Base-by-base conservation (phyloP, 768 basidiomycete species). In the Amanita subjunquillea region DNA sequence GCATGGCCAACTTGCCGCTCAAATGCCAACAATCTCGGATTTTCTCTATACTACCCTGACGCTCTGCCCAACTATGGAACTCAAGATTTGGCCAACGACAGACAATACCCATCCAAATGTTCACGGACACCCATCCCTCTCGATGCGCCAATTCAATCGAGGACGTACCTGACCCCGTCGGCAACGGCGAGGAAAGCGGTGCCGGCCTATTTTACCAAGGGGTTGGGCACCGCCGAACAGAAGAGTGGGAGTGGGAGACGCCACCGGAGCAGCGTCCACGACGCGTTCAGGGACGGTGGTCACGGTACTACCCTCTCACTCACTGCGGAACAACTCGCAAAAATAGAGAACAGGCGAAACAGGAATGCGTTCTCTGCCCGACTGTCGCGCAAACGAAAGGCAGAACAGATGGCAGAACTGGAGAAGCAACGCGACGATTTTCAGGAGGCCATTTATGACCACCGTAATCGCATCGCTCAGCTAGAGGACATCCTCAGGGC, bases 361-460 rank as follows among this genome's bases (percentile, higher is more conserved):
- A 82, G 84, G 68, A 95, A 95, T 59, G 92, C 91, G 2, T 67
- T 91, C 4, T 91, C 91, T 0, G 92, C 92, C 5, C 79, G 91
- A 2, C 78, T 85, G 29, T 85, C 82, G 61, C 76, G 91, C 17
- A 78, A 78, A 70, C 76, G 87, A 53, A 91, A 89, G 72, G 65
- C 82, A 38, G 76, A 79, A 62, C 79, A 91, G 57, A 76, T 84
- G 58, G 73, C 78, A 50, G 73, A 78, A 52, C 69, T 93, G 46
- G 83, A 90, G 68, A 32, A 45, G 27, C 32, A 49, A 17, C 46
- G 45, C 22, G 22, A 54, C 8, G 12, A 25, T 2, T 27, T 54
- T 3, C 25, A 37, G n/a, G 48, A 34, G 38, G 17, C 36, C 39
- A 39, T 37, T 10, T 13, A 48, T n/a, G 46, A 40, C 8, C 43